Conservation (phyloP, 2,329 filamentous ascomycete genomes). For the Fusarium chaquense region DNA sequence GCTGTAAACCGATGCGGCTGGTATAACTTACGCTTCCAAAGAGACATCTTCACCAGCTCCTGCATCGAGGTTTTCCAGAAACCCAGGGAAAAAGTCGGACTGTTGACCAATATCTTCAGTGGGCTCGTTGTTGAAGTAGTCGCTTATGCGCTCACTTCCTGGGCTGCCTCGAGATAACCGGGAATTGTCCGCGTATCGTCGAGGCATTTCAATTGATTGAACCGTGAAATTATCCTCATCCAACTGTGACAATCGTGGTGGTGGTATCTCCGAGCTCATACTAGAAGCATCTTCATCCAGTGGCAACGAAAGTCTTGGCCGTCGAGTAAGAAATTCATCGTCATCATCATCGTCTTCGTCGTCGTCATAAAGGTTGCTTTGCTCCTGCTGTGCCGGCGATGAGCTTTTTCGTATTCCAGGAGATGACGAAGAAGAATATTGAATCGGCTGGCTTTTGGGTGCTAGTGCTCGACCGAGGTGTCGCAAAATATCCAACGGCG, state of each 20-base stretch:
- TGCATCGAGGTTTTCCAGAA: slow-evolving; percentile 59
- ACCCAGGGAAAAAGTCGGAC: slow-evolving; percentile 65
- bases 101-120: slow-evolving; percentile 58
- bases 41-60: slow-evolving; percentile 56
- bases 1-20: neutral
- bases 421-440: slow-evolving; percentile 62
- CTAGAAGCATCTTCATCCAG: slow-evolving; percentile 65
- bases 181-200: slow-evolving; percentile 60
- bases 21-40: slow-evolving; percentile 56
- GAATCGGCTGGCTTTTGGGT: slow-evolving; percentile 58
- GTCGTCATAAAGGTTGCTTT: slow-evolving; percentile 63
- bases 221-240: slow-evolving; percentile 71
- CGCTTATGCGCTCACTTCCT: slow-evolving; percentile 66
- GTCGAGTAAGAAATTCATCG: slow-evolving; percentile 54
- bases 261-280: slow-evolving; percentile 64
- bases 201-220: slow-evolving; percentile 70
- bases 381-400: slow-evolving; percentile 51
- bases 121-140: slow-evolving; percentile 58
- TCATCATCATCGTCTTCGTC: slow-evolving; percentile 65
- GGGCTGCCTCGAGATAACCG: slow-evolving; percentile 66
- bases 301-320: slow-evolving; percentile 68
- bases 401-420: slow-evolving; percentile 46
- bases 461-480: slow-evolving; percentile 68
- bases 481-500: slow-evolving; percentile 65
- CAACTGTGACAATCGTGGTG: slow-evolving; percentile 65